These are phyloP conservation scores for Petasospora fabianii DNA, from an alignment of 1,139 yeast species.

Conservation along the genomic window DNA sequence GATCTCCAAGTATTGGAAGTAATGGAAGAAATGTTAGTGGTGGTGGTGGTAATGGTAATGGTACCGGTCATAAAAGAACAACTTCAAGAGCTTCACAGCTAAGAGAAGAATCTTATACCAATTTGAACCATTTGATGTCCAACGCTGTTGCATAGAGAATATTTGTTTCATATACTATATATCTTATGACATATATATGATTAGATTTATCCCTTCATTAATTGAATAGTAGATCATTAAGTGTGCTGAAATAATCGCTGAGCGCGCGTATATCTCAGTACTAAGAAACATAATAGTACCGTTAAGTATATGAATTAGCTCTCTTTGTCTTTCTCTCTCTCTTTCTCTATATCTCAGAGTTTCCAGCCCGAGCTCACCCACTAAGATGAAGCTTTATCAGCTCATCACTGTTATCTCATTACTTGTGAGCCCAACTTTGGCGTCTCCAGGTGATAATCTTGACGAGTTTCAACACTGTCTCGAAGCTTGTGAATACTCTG, in stretches of 20 bases:
- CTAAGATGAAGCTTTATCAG: background rate
- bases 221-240: too few species aligned
- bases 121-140: conserved; percentile 11
- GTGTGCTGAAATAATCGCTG: too few species aligned
- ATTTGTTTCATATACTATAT: too few species aligned
- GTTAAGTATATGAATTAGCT: too few species aligned
- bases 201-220: too few species aligned
- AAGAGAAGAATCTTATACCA: conserved; percentile 12
- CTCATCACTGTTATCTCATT: background rate
- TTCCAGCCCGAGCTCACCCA: background rate
- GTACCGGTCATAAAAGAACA: conserved; percentile 2
- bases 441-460: conserved; percentile 75
- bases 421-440: background rate
- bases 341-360: too few species aligned
- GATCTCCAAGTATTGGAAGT: too few species aligned
- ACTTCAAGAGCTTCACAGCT: conserved; percentile 6
- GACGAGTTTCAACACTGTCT: conserved; percentile 67
- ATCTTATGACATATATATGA: too few species aligned
- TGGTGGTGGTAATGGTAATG: too few species aligned
- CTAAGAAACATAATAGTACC: conserved; percentile 1
- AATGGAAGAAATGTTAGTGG: too few species aligned
- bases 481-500: conserved; percentile 46
- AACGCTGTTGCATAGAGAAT: too few species aligned
- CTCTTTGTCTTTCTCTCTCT: too few species aligned
- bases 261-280: conserved; percentile 4